A percentile compares a stretch with the other conserved stretches of the same genome.
phyloP scores from a whole-genome alignment of 805 yeast genomes.

The Helenozyma rhizophorensis region DNA sequence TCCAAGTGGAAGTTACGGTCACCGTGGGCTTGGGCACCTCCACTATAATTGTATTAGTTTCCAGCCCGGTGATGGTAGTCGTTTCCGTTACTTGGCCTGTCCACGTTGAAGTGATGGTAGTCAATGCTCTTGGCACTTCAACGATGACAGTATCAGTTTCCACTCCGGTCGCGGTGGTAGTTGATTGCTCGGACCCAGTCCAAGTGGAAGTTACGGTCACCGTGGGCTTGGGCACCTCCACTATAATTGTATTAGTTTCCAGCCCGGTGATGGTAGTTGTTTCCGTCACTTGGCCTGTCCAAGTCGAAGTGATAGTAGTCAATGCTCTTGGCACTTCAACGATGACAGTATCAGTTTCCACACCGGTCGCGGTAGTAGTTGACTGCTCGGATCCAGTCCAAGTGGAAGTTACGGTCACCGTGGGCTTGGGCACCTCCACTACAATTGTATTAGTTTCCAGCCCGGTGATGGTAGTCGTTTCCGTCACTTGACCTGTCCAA shows the following conservation, averaged over 20 bases:
- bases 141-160: constrained; percentile 14
- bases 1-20: constrained; percentile 5
- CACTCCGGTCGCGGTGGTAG: constrained; percentile 15
- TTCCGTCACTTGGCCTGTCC: constrained; percentile 8
- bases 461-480: no score
- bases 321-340: constrained; percentile 10
- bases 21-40: constrained; percentile 8
- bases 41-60: constrained; percentile 7
- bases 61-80: constrained; percentile 1
- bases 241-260: constrained; percentile 12
- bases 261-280: constrained; percentile 5
- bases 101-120: constrained; percentile 1
- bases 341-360: constrained; percentile 5
- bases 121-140: constrained; percentile 3
- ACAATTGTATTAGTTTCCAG: constrained; percentile 1
- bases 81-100: neutral
- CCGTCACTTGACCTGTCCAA: constrained; percentile 4
- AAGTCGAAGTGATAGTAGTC: constrained; percentile 6
- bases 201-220: constrained; percentile 8
- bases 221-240: constrained; percentile 12
- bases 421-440: constrained; percentile 5
- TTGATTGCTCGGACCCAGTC: constrained; percentile 9
- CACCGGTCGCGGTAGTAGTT: constrained; percentile 1
- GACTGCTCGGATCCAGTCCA: constrained; percentile 1
- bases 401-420: constrained; percentile 4